Evolutionary conservation across 2,329 filamentous ascomycete genomes (phyloP).

Genomic region (Sarocladium kiliense): DNA sequence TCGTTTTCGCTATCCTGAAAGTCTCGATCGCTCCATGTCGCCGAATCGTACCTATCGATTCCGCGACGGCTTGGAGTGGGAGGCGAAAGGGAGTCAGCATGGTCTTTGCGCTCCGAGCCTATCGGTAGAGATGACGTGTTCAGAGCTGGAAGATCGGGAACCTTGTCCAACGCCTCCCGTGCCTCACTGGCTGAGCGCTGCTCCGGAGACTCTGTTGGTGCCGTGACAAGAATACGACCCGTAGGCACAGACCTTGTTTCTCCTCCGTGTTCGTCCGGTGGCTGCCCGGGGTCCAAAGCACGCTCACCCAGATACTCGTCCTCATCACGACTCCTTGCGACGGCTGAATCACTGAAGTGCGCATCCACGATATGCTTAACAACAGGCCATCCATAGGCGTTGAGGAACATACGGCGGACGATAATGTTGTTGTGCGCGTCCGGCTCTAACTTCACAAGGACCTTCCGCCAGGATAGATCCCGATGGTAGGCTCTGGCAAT

Average conservation of each 20-base stretch:
- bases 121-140: not conserved
- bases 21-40: conserved; percentile 62
- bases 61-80: conserved; percentile 13
- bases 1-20: conserved; percentile 51
- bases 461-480: conserved; percentile 91
- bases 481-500: conserved; percentile 94
- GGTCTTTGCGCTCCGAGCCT: conserved; percentile 17
- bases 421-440: conserved; percentile 99
- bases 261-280: conserved; percentile 57
- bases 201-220: conserved; percentile 17
- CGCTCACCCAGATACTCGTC: conserved; percentile 63
- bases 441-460: conserved; percentile 89
- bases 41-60: conserved; percentile 41
- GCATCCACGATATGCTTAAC: conserved; percentile 91
- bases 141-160: conserved; percentile 37
- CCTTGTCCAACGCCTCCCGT: conserved; percentile 35
- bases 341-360: conserved; percentile 73
- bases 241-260: conserved; percentile 46
- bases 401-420: conserved; percentile 92
- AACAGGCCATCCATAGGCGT: conserved; percentile 96
- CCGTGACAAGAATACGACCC: conserved; percentile 20
- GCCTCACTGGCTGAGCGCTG: conserved; percentile 22
- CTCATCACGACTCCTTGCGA: conserved; percentile 60
- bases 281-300: conserved; percentile 53
- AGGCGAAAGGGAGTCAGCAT: conserved; percentile 13